Evolutionary conservation across 345 rosid genomes (phyloP).

Genomic region (Citrus reticulata): DNA sequence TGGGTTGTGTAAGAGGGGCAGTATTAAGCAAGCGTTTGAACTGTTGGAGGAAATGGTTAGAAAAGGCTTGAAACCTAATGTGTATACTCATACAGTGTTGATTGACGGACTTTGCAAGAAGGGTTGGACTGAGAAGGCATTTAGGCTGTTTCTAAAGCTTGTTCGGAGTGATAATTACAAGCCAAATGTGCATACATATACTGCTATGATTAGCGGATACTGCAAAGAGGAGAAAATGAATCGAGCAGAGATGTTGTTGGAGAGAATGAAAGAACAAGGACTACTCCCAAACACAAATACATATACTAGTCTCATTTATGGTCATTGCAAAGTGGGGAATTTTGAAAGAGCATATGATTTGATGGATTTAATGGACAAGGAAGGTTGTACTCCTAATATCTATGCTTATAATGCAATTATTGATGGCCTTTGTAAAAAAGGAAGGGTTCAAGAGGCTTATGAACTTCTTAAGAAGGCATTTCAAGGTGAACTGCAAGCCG

Average conservation of each 20-base stretch:
- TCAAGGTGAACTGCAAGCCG: slow-evolving; percentile 52
- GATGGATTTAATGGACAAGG: slow-evolving; percentile 64
- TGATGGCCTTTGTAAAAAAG: slow-evolving; percentile 62
- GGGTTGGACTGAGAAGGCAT: slow-evolving; percentile 93
- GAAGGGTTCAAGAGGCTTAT: slow-evolving; percentile 60
- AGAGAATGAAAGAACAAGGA: slow-evolving; percentile 86
- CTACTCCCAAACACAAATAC: slow-evolving; percentile 65
- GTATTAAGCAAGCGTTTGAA: slow-evolving; percentile 85
- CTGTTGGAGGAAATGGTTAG: slow-evolving; percentile 83
- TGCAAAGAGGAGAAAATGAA: slow-evolving; percentile 78
- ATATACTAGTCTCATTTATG: slow-evolving; percentile 66
- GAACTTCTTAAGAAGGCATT: slow-evolving; percentile 50
- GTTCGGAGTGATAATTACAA: slow-evolving; percentile 73
- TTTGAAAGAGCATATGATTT: slow-evolving; percentile 67
- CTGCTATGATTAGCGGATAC: slow-evolving; percentile 81
- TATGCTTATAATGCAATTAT: slow-evolving; percentile 59
- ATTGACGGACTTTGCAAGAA: slow-evolving; percentile 88
- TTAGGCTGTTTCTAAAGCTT: slow-evolving; percentile 80
- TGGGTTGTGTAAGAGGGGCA: slow-evolving; percentile 76
- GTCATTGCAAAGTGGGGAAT: slow-evolving; percentile 68
- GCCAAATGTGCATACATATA: slow-evolving; percentile 76
- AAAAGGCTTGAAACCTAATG: slow-evolving; percentile 78
- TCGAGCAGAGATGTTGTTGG: slow-evolving; percentile 79
- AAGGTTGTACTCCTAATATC: slow-evolving; percentile 61
- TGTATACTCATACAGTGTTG: slow-evolving; percentile 71